Percentiles rank a stretch among this genome's conserved stretches.
These are phyloP conservation scores for Musa schizocarpa DNA, from an alignment of 176 grass and related monocot genomes.

Conservation along the genomic window DNA sequence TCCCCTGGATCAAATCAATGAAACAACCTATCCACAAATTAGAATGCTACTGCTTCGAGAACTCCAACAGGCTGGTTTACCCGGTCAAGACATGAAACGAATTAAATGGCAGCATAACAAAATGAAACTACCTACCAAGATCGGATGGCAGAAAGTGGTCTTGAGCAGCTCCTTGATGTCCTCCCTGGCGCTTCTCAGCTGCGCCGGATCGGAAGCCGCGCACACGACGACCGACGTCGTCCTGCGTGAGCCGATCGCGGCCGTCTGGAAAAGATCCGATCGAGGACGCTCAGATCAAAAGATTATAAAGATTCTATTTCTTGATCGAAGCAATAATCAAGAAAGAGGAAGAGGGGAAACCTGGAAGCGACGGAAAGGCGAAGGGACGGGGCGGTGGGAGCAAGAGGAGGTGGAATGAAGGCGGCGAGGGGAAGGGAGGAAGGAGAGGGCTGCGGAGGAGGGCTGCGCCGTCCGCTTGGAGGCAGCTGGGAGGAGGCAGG, in stretches of 20 bases:
- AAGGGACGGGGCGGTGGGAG: conserved; percentile 17
- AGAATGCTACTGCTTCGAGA: too few relatives aligned
- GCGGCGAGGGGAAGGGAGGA: conserved; percentile 23
- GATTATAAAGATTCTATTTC: neutral
- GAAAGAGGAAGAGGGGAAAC: conserved; percentile 10
- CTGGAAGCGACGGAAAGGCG: conserved; percentile 28
- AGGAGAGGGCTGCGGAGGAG: conserved; percentile 13
- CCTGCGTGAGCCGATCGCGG: conserved; percentile 11
- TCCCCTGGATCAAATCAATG: neutral
- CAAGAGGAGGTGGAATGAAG: conserved; percentile 6
- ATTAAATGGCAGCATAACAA: neutral
- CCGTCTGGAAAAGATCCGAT: conserved; percentile 21
- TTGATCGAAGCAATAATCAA: neutral
- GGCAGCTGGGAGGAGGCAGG: conserved; percentile 23
- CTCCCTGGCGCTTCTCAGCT: conserved; percentile 63
- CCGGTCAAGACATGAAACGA: neutral
- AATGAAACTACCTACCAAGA: conserved; percentile 45
- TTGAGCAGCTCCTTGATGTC: conserved; percentile 80
- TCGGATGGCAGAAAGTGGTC: conserved; percentile 67
- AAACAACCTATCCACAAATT: neutral
- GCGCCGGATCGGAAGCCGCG: conserved; percentile 41
- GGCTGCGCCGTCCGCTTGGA: neutral
- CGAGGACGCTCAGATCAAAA: neutral
- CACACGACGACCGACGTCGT: conserved; percentile 23
- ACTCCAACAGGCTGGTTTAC: too few relatives aligned